Conservation (phyloP, 164 flowering plant genomes). For the Nymphaea thermarum region DNA sequence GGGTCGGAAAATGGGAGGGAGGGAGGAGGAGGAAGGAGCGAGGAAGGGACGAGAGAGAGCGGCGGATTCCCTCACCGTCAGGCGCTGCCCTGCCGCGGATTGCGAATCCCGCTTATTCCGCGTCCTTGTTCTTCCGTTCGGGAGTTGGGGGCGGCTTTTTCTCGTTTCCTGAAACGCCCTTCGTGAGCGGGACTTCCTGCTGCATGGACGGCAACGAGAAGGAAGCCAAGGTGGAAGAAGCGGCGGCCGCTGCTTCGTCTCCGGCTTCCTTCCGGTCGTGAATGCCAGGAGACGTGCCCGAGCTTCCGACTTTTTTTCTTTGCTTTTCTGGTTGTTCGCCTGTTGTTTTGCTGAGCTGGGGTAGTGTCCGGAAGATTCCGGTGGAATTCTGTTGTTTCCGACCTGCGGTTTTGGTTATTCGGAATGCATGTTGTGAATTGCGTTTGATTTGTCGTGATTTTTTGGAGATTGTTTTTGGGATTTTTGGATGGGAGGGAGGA, state of each 20-base stretch:
- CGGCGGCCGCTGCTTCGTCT: not conserved
- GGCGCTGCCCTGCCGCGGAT: constrained; percentile 19
- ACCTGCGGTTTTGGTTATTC: not conserved
- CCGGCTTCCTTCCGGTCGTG: not conserved
- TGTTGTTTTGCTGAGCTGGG: too few species aligned
- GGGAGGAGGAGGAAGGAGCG: constrained; percentile 26
- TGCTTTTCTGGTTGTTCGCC: not conserved
- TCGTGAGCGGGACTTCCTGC: not conserved
- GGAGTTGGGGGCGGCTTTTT: too few species aligned
- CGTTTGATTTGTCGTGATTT: not conserved
- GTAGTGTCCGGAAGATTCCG: too few species aligned
- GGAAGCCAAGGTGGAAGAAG: not conserved
- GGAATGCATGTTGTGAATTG: not conserved
- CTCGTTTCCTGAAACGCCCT: not conserved
- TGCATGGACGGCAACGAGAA: not conserved
- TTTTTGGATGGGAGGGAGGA: not conserved
- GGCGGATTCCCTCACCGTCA: constrained; percentile 51
- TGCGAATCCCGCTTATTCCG: constrained; percentile 20
- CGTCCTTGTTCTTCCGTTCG: too few species aligned
- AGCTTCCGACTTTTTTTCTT: not conserved
- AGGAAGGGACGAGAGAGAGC: constrained; percentile 29
- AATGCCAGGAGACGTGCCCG: not conserved
- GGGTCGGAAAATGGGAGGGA: not conserved
- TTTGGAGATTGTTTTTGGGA: not conserved
- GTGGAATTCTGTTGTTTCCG: not conserved